Base-by-base conservation (phyloP, 441 rosid species). In the Francoa sonchifolia region DNA sequence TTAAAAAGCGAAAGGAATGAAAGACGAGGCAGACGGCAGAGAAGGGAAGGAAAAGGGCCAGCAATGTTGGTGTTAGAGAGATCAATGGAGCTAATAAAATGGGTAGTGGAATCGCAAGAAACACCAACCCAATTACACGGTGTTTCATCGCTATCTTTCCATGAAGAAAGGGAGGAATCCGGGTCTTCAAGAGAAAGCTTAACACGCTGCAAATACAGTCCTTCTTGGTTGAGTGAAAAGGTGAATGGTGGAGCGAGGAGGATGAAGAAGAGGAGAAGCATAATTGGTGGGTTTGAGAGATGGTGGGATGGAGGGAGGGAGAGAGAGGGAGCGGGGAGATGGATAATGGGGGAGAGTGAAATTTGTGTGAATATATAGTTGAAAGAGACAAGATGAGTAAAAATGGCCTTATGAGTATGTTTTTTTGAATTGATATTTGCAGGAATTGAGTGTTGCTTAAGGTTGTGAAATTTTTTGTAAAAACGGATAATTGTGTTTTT, bases 111-210 rank as follows among this genome's bases (percentile, higher is more conserved):
- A 44, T 66, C 67, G 66, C 99, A 90, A 1, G 44, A 8, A 57
- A 90, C 66, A 19, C 93, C 88, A 41, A 2, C 35, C 94, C 96
- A 85, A 28, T 49, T 57, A 33, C 98, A 89, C 1, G 98, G 94
- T 1, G 76, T 61, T 21, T 44, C 57, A 35, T 72, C 77, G 0
- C 58, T 58, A 26, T 57, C 58, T 57, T 71, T 67, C 99, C 96
- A 90, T 13, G 78, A 65, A 41, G 85, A 65, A 42, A 90, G 95
- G 9, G 57, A 38, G 2, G 75, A 56, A 59, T 63, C 69, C 0
- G 90, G 96, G 67, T 86, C 96, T 29, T 66, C 33, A 20, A 90
- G 59, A 13, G 79, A 50, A 63, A 21, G 64, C 49, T 52, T 86
- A 8, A 64, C 58, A 46, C 65, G 66, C 29, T 67, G 74, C 18